phyloP scores from a whole-genome alignment of 2,329 filamentous ascomycete genomes.

The Pleomassaria siparia region DNA sequence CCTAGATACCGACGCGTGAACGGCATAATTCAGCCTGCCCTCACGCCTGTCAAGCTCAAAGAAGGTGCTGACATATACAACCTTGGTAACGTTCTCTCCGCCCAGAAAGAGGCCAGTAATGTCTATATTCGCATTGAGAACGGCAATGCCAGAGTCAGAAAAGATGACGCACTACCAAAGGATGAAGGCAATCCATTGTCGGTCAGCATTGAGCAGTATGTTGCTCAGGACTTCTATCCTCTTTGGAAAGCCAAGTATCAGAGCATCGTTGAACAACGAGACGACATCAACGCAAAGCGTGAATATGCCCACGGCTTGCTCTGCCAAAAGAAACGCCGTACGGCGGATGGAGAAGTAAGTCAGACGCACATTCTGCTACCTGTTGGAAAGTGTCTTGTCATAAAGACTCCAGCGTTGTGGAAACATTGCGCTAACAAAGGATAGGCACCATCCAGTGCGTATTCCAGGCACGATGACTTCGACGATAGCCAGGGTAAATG shows the following conservation, averaged over 20 bases:
- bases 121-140: slow-evolving; percentile 21
- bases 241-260: slow-evolving; percentile 31
- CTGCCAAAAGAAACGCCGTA: slow-evolving; percentile 10
- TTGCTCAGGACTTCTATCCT: slow-evolving; percentile 22
- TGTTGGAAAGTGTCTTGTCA: neutral
- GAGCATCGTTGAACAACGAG: slow-evolving; percentile 19
- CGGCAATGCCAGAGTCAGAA: slow-evolving; percentile 21
- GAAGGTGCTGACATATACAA: slow-evolving; percentile 24
- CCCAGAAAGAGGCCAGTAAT: slow-evolving; percentile 12
- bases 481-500: neutral
- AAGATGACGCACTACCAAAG: slow-evolving; percentile 18
- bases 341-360: slow-evolving; percentile 29
- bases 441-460: neutral
- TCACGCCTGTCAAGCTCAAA: slow-evolving; percentile 24
- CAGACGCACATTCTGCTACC: neutral
- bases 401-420: neutral
- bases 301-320: slow-evolving; percentile 20
- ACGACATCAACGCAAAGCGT: slow-evolving; percentile 28
- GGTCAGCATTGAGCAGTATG: slow-evolving; percentile 25
- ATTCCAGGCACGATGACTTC: neutral
- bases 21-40: slow-evolving; percentile 20
- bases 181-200: slow-evolving; percentile 19
- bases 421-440: neutral
- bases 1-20: slow-evolving; percentile 29
- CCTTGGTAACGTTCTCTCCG: slow-evolving; percentile 33